These are phyloP conservation scores for Magnusiomyces fungicola DNA, from an alignment of 1,139 yeast genomes.

Conservation along the genomic window DNA sequence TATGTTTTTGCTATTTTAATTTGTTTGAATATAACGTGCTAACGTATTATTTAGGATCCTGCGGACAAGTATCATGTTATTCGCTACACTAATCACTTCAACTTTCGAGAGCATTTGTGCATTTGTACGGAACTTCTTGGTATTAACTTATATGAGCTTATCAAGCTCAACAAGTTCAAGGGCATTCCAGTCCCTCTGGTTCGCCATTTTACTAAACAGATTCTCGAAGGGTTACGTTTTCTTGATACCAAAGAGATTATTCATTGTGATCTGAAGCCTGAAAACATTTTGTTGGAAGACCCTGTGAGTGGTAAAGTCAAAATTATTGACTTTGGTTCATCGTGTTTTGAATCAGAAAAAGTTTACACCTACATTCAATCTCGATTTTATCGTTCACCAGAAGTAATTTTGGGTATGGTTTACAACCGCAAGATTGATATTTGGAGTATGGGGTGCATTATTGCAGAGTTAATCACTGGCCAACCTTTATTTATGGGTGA, in stretches of 20 bases:
- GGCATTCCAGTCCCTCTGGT: constrained; percentile 55
- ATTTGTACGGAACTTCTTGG: constrained; percentile 69
- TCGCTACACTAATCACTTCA: constrained; percentile 60
- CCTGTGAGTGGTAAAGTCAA: constrained; percentile 80
- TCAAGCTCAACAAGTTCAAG: constrained; percentile 52
- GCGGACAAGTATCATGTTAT: constrained; percentile 41
- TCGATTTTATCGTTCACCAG: constrained; percentile 91
- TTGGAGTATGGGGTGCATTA: constrained; percentile 72
- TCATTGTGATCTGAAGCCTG: constrained; percentile 93
- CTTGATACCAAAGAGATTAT: constrained; percentile 53
- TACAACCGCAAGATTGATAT: constrained; percentile 66
- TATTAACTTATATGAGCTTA: constrained; percentile 57
- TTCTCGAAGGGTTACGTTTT: constrained; percentile 52
- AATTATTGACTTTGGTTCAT: constrained; percentile 94
- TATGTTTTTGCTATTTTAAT: constrained; percentile 9
- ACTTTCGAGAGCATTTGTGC: constrained; percentile 77
- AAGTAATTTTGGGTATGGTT: constrained; percentile 70
- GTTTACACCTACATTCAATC: constrained; percentile 93
- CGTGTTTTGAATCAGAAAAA: constrained; percentile 87
- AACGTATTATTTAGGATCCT: constrained; percentile 34
- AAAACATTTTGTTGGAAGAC: constrained; percentile 73
- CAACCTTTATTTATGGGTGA: constrained; percentile 63
- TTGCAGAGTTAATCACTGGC: constrained; percentile 61
- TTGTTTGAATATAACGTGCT: constrained; percentile 7
- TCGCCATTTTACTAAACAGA: constrained; percentile 45